A percentile compares a stretch with the other conserved stretches of the same genome.
phyloP scores from a whole-genome alignment of 2,329 filamentous ascomycete species.

The Diatrype stigma region DNA sequence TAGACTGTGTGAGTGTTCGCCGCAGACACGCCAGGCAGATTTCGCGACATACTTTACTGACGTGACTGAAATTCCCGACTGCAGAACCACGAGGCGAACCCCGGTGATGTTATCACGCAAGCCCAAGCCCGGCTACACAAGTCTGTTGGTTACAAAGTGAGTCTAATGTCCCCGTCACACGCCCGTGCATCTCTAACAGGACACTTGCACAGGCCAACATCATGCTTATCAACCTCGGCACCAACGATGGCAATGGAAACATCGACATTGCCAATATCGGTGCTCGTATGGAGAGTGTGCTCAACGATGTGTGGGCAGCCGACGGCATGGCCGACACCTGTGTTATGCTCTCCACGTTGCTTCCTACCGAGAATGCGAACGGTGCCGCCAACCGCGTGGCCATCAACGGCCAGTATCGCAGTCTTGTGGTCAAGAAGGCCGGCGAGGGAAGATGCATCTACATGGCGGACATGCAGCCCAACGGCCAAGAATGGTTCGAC shows the following conservation, averaged over 20 bases:
- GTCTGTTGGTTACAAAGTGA: conserved; percentile 4
- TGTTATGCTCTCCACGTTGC: conserved; percentile 29
- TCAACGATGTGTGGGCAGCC: too few species aligned
- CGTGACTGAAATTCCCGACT: background rate
- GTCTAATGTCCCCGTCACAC: too few species aligned
- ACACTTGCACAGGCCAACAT: conserved; percentile 10
- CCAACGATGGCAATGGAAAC: conserved; percentile 23
- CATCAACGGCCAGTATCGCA: conserved; percentile 21
- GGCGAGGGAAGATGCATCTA: background rate
- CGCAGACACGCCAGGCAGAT: background rate
- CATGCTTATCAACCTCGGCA: conserved; percentile 27
- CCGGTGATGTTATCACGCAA: conserved; percentile 11
- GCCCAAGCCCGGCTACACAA: conserved; percentile 1
- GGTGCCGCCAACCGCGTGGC: conserved; percentile 2
- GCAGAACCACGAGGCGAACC: conserved; percentile 12
- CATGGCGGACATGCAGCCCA: conserved; percentile 2
- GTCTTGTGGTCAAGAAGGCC: conserved; percentile 9
- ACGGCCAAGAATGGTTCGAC: too few species aligned
- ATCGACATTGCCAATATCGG: conserved; percentile 17
- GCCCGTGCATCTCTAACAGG: too few species aligned
- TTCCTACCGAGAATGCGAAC: conserved; percentile 14
- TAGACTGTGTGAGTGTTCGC: conserved; percentile 18
- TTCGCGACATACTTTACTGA: background rate
- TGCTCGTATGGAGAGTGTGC: conserved; percentile 13
- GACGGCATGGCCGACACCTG: conserved; percentile 15